These are phyloP conservation scores for Cryptococcus maquisensis DNA, from an alignment of 1,284 basidiomycete species.

Conservation along the genomic window DNA sequence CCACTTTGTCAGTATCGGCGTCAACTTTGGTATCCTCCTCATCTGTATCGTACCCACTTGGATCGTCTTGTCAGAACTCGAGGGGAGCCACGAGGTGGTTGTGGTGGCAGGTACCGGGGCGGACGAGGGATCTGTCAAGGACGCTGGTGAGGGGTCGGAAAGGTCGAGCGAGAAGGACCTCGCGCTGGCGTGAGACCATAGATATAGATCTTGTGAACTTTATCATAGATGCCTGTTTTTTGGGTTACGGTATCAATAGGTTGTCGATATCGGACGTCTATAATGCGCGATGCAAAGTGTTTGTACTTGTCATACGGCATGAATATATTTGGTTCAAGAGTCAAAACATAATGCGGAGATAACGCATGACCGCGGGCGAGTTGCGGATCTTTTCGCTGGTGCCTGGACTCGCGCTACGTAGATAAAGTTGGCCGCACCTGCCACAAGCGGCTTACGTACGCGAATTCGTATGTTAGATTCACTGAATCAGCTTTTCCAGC, in stretches of 20 bases:
- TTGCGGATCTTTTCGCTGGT: too few species aligned
- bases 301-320: background rate
- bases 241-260: background rate
- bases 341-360: background rate
- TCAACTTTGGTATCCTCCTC: constrained; percentile 29
- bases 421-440: too few species aligned
- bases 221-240: too few species aligned
- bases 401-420: too few species aligned
- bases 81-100: constrained; percentile 18
- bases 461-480: too few species aligned
- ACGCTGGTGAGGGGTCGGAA: constrained; percentile 67
- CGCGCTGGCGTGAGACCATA: constrained; percentile 9
- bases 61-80: constrained; percentile 21
- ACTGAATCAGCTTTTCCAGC: too few species aligned
- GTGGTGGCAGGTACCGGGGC: constrained; percentile 23
- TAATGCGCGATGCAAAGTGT: background rate
- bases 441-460: too few species aligned
- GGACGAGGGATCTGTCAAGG: constrained; percentile 61
- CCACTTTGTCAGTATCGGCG: constrained; percentile 26
- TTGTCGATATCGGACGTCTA: background rate
- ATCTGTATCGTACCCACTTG: constrained; percentile 20
- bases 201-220: background rate
- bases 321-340: background rate
- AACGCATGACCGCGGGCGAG: too few species aligned
- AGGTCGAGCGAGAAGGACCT: constrained; percentile 30